Percentiles rank a stretch among this genome's conserved stretches.
Evolutionary conservation across 2,329 filamentous ascomycete genomes (phyloP).

Genomic region (Coniochaeta sp.): DNA sequence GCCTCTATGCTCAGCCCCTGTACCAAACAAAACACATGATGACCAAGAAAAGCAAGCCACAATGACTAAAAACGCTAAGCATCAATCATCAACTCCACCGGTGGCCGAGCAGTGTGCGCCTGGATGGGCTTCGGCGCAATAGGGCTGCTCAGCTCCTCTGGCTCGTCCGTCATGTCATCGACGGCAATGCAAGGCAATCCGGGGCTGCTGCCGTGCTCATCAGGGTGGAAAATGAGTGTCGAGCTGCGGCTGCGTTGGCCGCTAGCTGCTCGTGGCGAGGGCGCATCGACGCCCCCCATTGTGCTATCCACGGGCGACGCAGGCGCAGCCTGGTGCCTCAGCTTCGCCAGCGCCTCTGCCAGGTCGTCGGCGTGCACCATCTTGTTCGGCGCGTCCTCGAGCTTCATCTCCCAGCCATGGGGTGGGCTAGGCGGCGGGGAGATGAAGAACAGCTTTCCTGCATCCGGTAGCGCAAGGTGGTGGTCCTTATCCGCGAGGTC

Average conservation of each 20-base stretch:
- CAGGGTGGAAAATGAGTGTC: constrained; percentile 59
- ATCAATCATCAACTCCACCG: constrained; percentile 56
- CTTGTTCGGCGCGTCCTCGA: constrained; percentile 66
- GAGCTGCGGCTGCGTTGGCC: constrained; percentile 50
- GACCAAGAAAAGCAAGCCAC: background rate
- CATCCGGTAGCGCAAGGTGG: constrained; percentile 60
- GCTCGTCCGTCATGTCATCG: constrained; percentile 58
- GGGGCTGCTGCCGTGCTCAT: constrained; percentile 45
- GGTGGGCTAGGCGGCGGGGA: constrained; percentile 62
- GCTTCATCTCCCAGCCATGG: constrained; percentile 60
- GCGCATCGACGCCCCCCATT: constrained; percentile 10
- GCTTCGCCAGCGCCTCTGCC: constrained; percentile 56
- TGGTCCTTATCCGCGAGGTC: constrained; percentile 37
- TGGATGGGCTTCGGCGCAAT: constrained; percentile 37
- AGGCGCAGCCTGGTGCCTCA: constrained; percentile 38
- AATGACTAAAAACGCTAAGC: constrained; percentile 12
- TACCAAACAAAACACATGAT: background rate
- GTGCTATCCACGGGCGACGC: constrained; percentile 18
- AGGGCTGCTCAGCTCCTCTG: constrained; percentile 34
- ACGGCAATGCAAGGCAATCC: constrained; percentile 59
- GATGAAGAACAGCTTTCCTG: constrained; percentile 68
- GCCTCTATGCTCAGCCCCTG: background rate
- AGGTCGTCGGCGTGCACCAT: constrained; percentile 63
- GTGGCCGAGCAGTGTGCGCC: constrained; percentile 56
- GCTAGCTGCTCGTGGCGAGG: constrained; percentile 18